Base-by-base conservation (phyloP, 116 monocot genomes). In the Trichopus zeylanicus region DNA sequence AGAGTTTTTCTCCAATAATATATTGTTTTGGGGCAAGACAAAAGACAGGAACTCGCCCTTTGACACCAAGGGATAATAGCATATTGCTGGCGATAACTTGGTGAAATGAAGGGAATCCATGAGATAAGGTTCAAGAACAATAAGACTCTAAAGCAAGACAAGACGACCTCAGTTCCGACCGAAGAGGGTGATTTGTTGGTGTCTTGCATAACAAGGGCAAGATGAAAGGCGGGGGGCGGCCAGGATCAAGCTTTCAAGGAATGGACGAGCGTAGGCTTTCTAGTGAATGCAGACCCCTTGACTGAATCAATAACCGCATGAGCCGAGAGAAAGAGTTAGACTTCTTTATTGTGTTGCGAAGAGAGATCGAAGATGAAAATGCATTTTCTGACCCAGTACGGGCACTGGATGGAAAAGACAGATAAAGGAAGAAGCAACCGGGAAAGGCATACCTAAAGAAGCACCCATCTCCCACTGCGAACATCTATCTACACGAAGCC, bases 241-340 rank as follows among this genome's bases (percentile, higher is more conserved):
- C 25, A 55, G 39, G 42, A 55, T 56, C 29, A 52, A 53, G 52
- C 31, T 64, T 52, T 53, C 34, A 55, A 55, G 56, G 29, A 66
- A 66, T 56, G 66, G 66, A 63, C 21, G 35, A 25, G 37, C 25
- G 8, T 54, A 53, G 53, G 53, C 51, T 64, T 64, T 34, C n/a
- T 53, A 26, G 51, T 64, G 53, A 64, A 53, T 24, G 21, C 31
- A 13, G 11, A 49, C 63, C 52, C 32, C 34, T 22, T 64, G 34
- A 35, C 29, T 64, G 30, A 51, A 51, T 33, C 51, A 53, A 51
- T 64, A 35, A 53, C 55, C 26, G 15, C 28, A 55, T 28, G 26
- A 55, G 55, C 55, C 55, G 13, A 29, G 55, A 48, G 48, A 22
- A 46, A 46, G 46, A 46, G 46, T 46, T 46, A 46, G 9, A n/a